Base-by-base conservation (phyloP, 1,139 yeast species). In the Saccharomyces hybrid region DNA sequence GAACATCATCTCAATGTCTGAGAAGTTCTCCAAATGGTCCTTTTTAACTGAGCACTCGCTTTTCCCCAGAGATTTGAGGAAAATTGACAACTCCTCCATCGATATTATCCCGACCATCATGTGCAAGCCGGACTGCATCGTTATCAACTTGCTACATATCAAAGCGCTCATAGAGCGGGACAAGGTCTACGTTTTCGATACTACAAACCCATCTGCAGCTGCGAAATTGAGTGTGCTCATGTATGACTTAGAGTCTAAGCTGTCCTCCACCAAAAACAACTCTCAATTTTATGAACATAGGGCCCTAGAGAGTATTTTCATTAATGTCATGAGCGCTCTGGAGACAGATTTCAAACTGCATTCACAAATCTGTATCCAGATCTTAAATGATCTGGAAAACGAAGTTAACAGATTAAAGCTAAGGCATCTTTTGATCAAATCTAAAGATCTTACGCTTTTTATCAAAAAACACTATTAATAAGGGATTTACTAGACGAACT, bases 51-150 rank as follows among this genome's bases (percentile, higher is more conserved):
- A 86, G 58, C 83, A 85, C 65, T 79, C 81, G 47, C 65, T 86
- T 29, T 85, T 79, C 58, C 91, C 95, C 1, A 70, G 95, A 73
- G 95, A 87, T 69, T 72, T 87, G 58, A 72, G 95, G 29, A 86
- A 85, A 64, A 85, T 95, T 54, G 99, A 93, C 71, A 86, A 95
- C 6, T 88, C 96, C 0, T 79, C 88, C 28, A 84, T 88, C 58
- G 96, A 90, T 69, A 87, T 93, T 38, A 93, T 89, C 8, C 99
- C 99, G 0, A 82, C 93, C 32, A 84, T 93, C 47, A 78, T 88
- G 66, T 85, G 90, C 14, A 80, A 97, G 53, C 65, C 65, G 2
- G 48, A 83, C 63, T 86, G 96, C 44, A 87, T 91, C 29, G 73
- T 93, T 51, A 82, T 93, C 49, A 90, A 88, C 65, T 73, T 93